A percentile compares a stretch with the other conserved stretches of the same genome.
phyloP scores from a whole-genome alignment of 306 rosid species.

The Fragaria ananassa region DNA sequence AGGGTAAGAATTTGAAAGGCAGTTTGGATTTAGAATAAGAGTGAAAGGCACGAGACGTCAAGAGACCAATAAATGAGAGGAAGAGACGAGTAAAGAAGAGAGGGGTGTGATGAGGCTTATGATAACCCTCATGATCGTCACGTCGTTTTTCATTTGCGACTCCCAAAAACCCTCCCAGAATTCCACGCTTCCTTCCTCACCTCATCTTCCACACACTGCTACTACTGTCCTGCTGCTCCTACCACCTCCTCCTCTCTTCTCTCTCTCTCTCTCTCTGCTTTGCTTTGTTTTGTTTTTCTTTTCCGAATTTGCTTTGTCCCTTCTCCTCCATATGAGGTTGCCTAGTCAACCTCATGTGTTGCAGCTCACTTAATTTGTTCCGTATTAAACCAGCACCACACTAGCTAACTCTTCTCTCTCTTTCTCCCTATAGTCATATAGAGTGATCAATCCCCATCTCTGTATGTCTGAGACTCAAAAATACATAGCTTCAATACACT shows the following conservation, averaged over 20 bases:
- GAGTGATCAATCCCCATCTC: conserved; percentile 66
- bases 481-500: conserved; percentile 28
- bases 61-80: conserved; percentile 47
- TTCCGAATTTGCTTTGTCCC: conserved; percentile 1
- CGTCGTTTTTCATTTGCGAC: conserved; percentile 83
- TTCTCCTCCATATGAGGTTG: conserved; percentile 17
- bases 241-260: not conserved
- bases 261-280: conserved; percentile 4
- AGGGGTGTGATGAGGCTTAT: conserved; percentile 60
- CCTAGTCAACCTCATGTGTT: conserved; percentile 54
- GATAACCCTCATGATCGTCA: conserved; percentile 95
- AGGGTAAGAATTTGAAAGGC: conserved; percentile 38
- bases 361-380: conserved; percentile 39
- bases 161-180: conserved; percentile 93
- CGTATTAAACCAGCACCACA: conserved; percentile 49
- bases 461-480: conserved; percentile 40
- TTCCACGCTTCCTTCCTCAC: conserved; percentile 24
- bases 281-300: conserved; percentile 11
- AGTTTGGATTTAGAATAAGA: conserved; percentile 90
- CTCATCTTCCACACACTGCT: conserved; percentile 3
- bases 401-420: not conserved
- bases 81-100: conserved; percentile 13
- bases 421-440: conserved; percentile 14
- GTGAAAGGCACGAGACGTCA: conserved; percentile 77
- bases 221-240: not conserved